Base-by-base conservation (phyloP, 2,329 filamentous ascomycete genomes). In the Penicillium decumbens region DNA sequence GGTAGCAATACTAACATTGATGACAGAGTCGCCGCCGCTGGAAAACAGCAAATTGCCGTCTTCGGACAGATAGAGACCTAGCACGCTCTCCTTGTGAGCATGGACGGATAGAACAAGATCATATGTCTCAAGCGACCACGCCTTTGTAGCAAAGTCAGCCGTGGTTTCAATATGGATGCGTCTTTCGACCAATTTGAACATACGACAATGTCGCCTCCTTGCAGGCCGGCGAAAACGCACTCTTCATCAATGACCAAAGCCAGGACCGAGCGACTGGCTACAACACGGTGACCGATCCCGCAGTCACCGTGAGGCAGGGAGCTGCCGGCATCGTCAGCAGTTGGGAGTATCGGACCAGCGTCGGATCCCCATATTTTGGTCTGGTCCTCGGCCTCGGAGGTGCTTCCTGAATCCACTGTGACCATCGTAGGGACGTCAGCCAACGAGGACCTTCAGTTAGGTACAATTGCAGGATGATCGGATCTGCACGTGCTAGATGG, bases 111-210 rank as follows among this genome's bases (percentile, higher is more conserved):
- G 78, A 25, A 88, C 81, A 43, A 87, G 83, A 69, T 95, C 85
- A 67, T 91, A 98, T 6, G 89, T 95, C 58, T 86, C 84, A 39
- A 98, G 80, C 3, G 87, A 90, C 87, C 90, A 98, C 39, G 91
- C 79, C 77, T 80, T 43, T 23, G 3, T n/a, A 38, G 9, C 4
- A 10, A 10, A 28, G 46, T 53, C 32, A 53, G 51, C 13, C 7
- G 10, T 12, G 39, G 10, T 9, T 37, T 37, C 8, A 6, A 23
- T 10, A 33, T 38, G 7, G 8, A 41, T 28, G 13, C 2, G 18
- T 1, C 4, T 8, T 7, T 18, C n/a, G 4, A 32, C 24, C 9
- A 10, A 9, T 27, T 29, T 29, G 5, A 38, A 68, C 73, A 53
- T 70, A 81, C 85, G 40, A 95, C 78, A 53, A 98, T 95, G 73